phyloP scores from a whole-genome alignment of 2,329 filamentous ascomycete genomes.

The Coniella vitis region DNA sequence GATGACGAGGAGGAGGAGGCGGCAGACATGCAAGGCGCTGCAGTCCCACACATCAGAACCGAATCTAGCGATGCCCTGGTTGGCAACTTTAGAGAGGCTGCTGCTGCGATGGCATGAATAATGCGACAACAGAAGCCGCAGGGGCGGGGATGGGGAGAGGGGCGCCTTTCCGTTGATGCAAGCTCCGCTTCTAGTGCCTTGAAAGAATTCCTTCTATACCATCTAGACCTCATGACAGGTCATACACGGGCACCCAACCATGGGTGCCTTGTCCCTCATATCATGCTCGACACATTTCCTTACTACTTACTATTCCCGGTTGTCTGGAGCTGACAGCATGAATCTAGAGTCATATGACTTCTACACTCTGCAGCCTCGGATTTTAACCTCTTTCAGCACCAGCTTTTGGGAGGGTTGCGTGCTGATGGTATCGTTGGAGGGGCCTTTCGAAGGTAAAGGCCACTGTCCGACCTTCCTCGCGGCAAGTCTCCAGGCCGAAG shows the following conservation, averaged over 20 bases:
- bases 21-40: conserved; percentile 35
- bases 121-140: no score
- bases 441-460: no score
- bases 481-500: no score
- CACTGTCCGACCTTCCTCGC: no score
- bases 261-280: conserved; percentile 14
- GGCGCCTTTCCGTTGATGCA: background rate
- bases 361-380: conserved; percentile 8
- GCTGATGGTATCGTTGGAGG: background rate
- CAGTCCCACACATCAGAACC: conserved; percentile 31
- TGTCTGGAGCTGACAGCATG: conserved; percentile 10
- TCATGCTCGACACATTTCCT: conserved; percentile 3
- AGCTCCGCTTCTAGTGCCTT: background rate
- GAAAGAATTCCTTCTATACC: background rate
- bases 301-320: conserved; percentile 8
- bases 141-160: no score
- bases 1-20: conserved; percentile 44
- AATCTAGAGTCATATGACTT: conserved; percentile 11
- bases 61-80: conserved; percentile 41
- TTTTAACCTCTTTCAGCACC: background rate
- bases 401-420: background rate
- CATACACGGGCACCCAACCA: background rate
- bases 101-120: conserved; percentile 41
- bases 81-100: conserved; percentile 55
- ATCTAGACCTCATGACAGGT: conserved; percentile 5